Base-by-base conservation (phyloP, 1,284 basidiomycete genomes). In the Prillingera fragicola region DNA sequence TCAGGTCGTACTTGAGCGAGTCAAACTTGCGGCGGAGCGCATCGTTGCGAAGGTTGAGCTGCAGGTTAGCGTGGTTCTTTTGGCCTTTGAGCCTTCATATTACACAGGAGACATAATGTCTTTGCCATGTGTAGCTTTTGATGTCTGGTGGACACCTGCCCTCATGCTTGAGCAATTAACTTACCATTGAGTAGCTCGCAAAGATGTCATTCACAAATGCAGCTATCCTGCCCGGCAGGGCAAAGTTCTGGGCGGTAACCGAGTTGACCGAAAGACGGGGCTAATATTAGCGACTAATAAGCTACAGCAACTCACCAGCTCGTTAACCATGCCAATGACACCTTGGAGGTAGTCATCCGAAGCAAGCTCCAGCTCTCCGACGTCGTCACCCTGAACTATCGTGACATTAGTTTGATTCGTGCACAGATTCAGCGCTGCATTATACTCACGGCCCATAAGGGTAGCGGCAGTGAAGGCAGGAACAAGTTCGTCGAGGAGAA, bases 341-440 rank as follows among this genome's bases (percentile, higher is more conserved):
- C 70, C 70, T 42, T 70, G 69, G 12, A 73, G 60, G 50, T 73
- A 73, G 42, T 73, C 71, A 43, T 73, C 71, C 6, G 69, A 63
- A 4, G 55, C 51, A 3, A 73, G 54, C 29, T 62, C 56, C n/a
- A 73, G 38, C 36, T 60, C 58, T 17, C 59, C 59, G n/a, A 55
- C 53, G 21, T 56, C 61, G 7, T 66, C 60, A 24, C 58, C 45
- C 37, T 65, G 49, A 34, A 69, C 68, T 68, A 41, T 0, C 8
- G 2, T n/a, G 33, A 29, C 29, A 28, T 40, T 19, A 38, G 36
- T 26, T 14, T 9, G 12, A 13, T 22, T 0, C 1, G 13, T 14
- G 13, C 8, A 14, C 12, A 13, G 13, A 18, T 26, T 14, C n/a
- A n/a, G n/a, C n/a, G n/a, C n/a, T n/a, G n/a, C n/a, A n/a, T 7